These are phyloP conservation scores for Zhuliangozyma parablackwelliae DNA, from an alignment of 1,139 yeast genomes.

Conservation along the genomic window DNA sequence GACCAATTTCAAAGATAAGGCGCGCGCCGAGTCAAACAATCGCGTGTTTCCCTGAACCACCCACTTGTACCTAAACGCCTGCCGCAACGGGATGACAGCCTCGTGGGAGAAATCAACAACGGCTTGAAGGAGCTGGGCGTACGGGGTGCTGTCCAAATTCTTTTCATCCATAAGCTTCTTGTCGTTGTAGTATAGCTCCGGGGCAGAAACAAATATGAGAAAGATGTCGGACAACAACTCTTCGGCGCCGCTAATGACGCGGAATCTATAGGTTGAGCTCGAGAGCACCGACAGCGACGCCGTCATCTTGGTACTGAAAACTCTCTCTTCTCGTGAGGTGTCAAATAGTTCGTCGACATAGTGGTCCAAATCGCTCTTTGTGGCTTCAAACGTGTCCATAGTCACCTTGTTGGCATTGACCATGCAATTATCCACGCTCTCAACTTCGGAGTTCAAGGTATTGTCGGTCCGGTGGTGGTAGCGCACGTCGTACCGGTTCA, in stretches of 20 bases:
- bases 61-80: constrained; percentile 26
- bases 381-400: constrained; percentile 3
- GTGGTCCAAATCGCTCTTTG: constrained; percentile 11
- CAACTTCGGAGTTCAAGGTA: constrained; percentile 7
- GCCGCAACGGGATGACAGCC: constrained; percentile 27
- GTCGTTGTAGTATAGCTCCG: constrained; percentile 35
- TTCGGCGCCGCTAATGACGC: constrained; percentile 20
- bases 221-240: constrained; percentile 35
- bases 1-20: constrained; percentile 31
- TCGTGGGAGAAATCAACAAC: constrained; percentile 21
- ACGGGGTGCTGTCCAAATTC: constrained; percentile 11
- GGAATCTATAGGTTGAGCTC: constrained; percentile 5
- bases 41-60: constrained; percentile 14
- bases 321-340: not conserved
- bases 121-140: constrained; percentile 13
- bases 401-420: constrained; percentile 4
- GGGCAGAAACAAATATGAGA: constrained; percentile 29
- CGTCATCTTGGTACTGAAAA: not conserved
- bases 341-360: constrained; percentile 7
- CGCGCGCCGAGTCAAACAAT: constrained; percentile 35
- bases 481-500: constrained; percentile 19
- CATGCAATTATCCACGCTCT: constrained; percentile 6
- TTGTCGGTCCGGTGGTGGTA: constrained; percentile 1
- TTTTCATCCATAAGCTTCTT: constrained; percentile 18
- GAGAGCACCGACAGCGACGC: constrained; percentile 5